Percentiles rank a stretch among this genome's conserved stretches.
Evolutionary conservation across 345 rosid genomes (phyloP).

Genomic region (Ricinus communis): DNA sequence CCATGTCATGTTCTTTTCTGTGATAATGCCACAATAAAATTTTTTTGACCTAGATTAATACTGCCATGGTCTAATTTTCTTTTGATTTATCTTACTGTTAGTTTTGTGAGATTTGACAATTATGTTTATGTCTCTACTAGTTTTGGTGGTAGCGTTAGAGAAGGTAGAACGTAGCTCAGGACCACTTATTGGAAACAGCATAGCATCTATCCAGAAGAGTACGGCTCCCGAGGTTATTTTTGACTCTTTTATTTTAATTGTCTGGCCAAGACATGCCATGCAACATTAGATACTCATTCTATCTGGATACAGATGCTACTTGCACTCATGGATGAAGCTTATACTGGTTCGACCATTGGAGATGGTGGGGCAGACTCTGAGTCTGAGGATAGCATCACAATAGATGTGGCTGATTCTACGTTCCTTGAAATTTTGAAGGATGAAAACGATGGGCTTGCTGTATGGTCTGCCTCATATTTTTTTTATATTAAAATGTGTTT

Average conservation of each 20-base stretch:
- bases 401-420: slow-evolving; percentile 81
- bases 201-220: slow-evolving; percentile 92
- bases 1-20: neutral
- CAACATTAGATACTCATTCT: slow-evolving; percentile 15
- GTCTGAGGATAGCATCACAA: slow-evolving; percentile 79
- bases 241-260: slow-evolving; percentile 14
- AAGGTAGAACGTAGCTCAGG: slow-evolving; percentile 88
- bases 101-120: slow-evolving; percentile 7
- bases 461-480: slow-evolving; percentile 34
- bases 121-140: slow-evolving; percentile 36
- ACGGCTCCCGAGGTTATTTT: slow-evolving; percentile 84
- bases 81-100: neutral
- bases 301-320: slow-evolving; percentile 74
- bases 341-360: slow-evolving; percentile 92
- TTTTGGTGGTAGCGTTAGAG: slow-evolving; percentile 84
- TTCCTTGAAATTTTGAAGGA: slow-evolving; percentile 97
- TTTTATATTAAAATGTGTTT: neutral
- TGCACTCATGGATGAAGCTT: slow-evolving; percentile 99
- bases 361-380: slow-evolving; percentile 90
- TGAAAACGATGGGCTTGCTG: slow-evolving; percentile 96
- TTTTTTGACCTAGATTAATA: neutral
- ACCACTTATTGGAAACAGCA: slow-evolving; percentile 83
- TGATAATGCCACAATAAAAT: neutral
- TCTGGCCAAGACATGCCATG: slow-evolving; percentile 15
- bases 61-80: neutral